Percentiles rank a stretch among this genome's conserved stretches.
These are phyloP conservation scores for Mitosporidium daphniae DNA, from an alignment of 371 early-diverging fungal genomes.

Conservation along the genomic window DNA sequence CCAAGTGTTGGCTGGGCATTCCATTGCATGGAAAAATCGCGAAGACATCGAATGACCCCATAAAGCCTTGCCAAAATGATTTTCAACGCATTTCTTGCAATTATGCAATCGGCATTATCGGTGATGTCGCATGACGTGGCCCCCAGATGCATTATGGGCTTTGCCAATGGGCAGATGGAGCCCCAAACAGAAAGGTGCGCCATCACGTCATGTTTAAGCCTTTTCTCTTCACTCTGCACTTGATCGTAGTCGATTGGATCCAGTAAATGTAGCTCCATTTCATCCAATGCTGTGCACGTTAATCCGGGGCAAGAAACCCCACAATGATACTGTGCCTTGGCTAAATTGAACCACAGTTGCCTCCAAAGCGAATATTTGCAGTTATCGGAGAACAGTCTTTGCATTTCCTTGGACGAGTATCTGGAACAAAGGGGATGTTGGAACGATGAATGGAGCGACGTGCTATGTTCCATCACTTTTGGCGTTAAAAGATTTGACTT, in stretches of 20 bases:
- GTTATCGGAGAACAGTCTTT: slow-evolving; percentile 62
- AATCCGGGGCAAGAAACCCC: slow-evolving; percentile 50
- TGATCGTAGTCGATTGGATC: slow-evolving; percentile 47
- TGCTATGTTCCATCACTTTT: too few relatives aligned
- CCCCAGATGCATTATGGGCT: slow-evolving; percentile 73
- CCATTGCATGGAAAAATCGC: slow-evolving; percentile 32
- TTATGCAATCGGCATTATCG: slow-evolving; percentile 75
- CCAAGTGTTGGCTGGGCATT: slow-evolving; percentile 61
- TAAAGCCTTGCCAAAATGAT: slow-evolving; percentile 50
- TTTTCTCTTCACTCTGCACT: slow-evolving; percentile 60
- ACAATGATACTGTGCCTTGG: slow-evolving; percentile 53
- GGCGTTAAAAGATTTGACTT: too few relatives aligned
- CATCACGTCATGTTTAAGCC: slow-evolving; percentile 85
- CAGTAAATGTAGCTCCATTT: slow-evolving; percentile 47
- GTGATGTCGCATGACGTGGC: slow-evolving; percentile 88
- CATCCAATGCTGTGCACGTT: slow-evolving; percentile 36
- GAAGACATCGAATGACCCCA: slow-evolving; percentile 27
- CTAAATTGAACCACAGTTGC: slow-evolving; percentile 59
- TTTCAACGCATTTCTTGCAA: slow-evolving; percentile 60
- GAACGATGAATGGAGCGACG: slow-evolving; percentile 32
- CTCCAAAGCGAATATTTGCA: slow-evolving; percentile 28
- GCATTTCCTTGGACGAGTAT: slow-evolving; percentile 84
- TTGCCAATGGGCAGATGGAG: slow-evolving; percentile 40
- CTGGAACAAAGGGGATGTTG: slow-evolving; percentile 64
- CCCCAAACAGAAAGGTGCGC: slow-evolving; percentile 85